phyloP scores from a whole-genome alignment of 148 eudicot genomes.

The Heliosperma pusillum region DNA sequence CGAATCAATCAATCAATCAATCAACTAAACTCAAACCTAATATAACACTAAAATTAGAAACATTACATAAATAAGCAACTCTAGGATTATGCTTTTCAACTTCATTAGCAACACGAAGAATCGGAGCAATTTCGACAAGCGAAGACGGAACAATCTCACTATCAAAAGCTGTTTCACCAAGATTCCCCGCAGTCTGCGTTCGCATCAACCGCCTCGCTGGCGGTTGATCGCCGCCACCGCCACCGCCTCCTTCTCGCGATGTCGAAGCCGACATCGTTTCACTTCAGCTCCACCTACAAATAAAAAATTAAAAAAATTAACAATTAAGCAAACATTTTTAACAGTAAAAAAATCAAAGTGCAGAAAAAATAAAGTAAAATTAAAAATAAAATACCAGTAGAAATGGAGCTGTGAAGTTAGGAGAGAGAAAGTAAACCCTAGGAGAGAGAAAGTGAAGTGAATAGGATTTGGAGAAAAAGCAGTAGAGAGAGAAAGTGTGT shows the following conservation, averaged over 20 bases:
- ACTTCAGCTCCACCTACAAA: background rate
- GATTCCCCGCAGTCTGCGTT: slow-evolving; percentile 82
- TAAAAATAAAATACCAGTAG: slow-evolving; percentile 15
- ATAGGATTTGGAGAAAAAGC: background rate
- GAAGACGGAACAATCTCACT: slow-evolving; percentile 98
- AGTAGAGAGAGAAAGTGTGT: background rate
- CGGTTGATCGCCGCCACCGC: slow-evolving; percentile 59
- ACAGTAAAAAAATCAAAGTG: background rate
- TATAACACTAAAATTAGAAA: background rate
- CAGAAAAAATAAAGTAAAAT: background rate
- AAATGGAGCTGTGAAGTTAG: background rate
- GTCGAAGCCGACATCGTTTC: slow-evolving; percentile 29
- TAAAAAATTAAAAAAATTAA: background rate
- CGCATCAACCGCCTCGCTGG: slow-evolving; percentile 71
- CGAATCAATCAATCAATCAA: background rate
- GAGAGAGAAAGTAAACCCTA: background rate
- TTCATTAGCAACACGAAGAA: slow-evolving; percentile 99
- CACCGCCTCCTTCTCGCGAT: slow-evolving; percentile 40
- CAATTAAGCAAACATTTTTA: background rate
- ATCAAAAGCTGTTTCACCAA: slow-evolving; percentile 80
- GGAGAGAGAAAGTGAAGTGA: background rate
- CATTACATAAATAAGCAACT: slow-evolving; percentile 85
- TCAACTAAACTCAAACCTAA: background rate
- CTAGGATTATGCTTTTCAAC: slow-evolving; percentile 88
- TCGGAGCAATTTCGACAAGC: slow-evolving; percentile 85